phyloP scores from a whole-genome alignment of 768 basidiomycete species.

The Pleurotus cornucopiae region DNA sequence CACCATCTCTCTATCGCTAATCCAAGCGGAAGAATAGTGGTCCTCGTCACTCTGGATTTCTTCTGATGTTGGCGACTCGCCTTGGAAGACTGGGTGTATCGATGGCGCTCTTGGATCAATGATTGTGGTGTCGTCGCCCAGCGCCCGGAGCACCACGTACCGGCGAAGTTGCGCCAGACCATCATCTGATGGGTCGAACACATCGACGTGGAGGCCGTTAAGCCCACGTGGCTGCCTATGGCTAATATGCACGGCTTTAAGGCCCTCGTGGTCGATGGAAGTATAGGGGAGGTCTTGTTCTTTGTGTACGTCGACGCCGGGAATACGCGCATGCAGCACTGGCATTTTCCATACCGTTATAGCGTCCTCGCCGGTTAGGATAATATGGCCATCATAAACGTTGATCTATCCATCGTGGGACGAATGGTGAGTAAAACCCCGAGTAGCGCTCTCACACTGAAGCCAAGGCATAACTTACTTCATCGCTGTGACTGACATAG shows the following conservation, averaged over 20 bases:
- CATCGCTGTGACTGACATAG: not conserved
- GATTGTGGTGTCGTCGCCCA: not conserved
- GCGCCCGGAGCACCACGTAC: not conserved
- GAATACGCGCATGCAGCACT: not conserved
- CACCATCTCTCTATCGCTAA: constrained; percentile 1
- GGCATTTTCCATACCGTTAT: constrained; percentile 8
- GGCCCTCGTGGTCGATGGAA: not conserved
- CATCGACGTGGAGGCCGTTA: not conserved
- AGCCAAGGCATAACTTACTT: constrained; percentile 4
- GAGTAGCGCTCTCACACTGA: constrained; percentile 1
- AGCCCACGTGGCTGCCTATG: constrained; percentile 2
- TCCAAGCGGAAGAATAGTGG: constrained; percentile 2
- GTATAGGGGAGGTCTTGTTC: not conserved
- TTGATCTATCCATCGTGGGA: not conserved
- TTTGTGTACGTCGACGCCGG: constrained; percentile 4
- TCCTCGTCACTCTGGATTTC: not conserved
- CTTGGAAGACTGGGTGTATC: not conserved
- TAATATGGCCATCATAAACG: not conserved
- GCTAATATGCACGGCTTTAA: not conserved
- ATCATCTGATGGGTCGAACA: not conserved
- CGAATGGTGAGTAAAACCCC: not conserved
- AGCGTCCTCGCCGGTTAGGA: not conserved
- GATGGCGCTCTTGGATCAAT: constrained; percentile 4
- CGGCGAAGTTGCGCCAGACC: not conserved
- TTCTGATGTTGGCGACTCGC: constrained; percentile 2